These are phyloP conservation scores for Aureobasidium uvarum DNA, from an alignment of 2,329 filamentous ascomycete genomes.

Conservation along the genomic window DNA sequence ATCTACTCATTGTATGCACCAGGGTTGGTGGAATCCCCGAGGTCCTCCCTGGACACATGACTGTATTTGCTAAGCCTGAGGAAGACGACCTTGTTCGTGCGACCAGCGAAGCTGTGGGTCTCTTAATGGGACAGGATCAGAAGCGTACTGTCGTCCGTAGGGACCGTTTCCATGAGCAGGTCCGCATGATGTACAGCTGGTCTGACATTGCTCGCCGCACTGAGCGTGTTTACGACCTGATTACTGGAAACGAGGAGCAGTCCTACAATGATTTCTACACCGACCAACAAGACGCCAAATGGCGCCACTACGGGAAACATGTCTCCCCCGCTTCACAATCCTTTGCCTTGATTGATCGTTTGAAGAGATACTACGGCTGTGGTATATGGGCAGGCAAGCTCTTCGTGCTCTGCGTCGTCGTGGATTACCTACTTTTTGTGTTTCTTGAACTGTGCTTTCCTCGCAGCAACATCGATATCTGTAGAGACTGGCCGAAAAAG, in stretches of 20 bases:
- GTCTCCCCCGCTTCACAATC: slow-evolving; percentile 59
- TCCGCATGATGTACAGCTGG: slow-evolving; percentile 99
- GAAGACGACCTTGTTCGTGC: slow-evolving; percentile 91
- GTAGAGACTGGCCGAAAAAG: slow-evolving; percentile 89
- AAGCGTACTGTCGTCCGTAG: slow-evolving; percentile 61
- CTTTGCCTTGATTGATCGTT: slow-evolving; percentile 87
- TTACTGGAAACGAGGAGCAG: slow-evolving; percentile 70
- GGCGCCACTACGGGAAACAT: slow-evolving; percentile 60
- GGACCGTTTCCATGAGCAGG: slow-evolving; percentile 93
- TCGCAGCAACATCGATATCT: slow-evolving; percentile 80
- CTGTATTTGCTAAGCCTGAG: slow-evolving; percentile 92
- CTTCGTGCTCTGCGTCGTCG: slow-evolving; percentile 89
- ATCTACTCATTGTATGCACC: slow-evolving; percentile 93
- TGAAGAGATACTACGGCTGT: slow-evolving; percentile 97
- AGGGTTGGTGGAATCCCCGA: slow-evolving; percentile 96
- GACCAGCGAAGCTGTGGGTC: slow-evolving; percentile 83
- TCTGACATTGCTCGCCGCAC: slow-evolving; percentile 91
- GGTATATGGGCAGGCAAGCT: slow-evolving; percentile 98
- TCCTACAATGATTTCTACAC: slow-evolving; percentile 64
- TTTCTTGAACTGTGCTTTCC: slow-evolving; percentile 86
- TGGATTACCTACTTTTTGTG: slow-evolving; percentile 89
- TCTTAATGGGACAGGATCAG: slow-evolving; percentile 49
- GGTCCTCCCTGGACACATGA: slow-evolving; percentile 95
- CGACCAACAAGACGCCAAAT: slow-evolving; percentile 53
- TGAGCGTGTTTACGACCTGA: slow-evolving; percentile 91